Percentiles rank a stretch among this genome's conserved stretches.
Conservation (phyloP, 2,329 filamentous ascomycete species). For the Teratosphaeriaceae sp. region DNA sequence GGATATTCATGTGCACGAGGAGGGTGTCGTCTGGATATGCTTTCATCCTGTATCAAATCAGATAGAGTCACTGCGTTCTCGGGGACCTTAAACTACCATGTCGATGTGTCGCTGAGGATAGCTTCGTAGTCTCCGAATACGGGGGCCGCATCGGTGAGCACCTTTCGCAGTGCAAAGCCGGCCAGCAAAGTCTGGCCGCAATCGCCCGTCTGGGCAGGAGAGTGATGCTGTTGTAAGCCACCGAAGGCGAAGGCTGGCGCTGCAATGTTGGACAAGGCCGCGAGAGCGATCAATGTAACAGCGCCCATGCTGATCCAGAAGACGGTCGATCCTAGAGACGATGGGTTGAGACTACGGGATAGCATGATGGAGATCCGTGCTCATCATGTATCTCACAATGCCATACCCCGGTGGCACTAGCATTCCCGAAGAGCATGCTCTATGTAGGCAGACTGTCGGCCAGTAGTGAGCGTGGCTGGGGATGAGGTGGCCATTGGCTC, state of each 20-base stretch:
- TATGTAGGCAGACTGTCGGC: too few relatives aligned
- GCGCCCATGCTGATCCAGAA: conserved; percentile 4
- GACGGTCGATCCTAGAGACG: not conserved
- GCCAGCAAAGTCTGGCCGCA: conserved; percentile 19
- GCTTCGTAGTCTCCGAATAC: conserved; percentile 35
- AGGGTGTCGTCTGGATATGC: conserved; percentile 35
- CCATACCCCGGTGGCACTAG: not conserved
- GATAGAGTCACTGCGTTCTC: not conserved
- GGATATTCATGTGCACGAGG: conserved; percentile 44
- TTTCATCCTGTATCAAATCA: conserved; percentile 39
- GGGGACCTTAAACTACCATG: conserved; percentile 1
- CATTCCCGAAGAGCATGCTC: not conserved
- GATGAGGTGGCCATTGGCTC: not conserved
- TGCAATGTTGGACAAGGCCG: not conserved
- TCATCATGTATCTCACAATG: not conserved
- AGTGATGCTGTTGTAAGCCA: not conserved
- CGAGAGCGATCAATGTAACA: not conserved
- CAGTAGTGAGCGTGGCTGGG: not conserved
- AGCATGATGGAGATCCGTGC: not conserved
- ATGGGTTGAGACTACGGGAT: not conserved
- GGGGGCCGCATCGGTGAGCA: conserved; percentile 37
- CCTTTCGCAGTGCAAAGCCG: conserved; percentile 36
- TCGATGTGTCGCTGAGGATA: conserved; percentile 5
- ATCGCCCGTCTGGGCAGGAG: not conserved
- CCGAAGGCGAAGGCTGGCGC: conserved; percentile 1